phyloP scores from a whole-genome alignment of 345 rosid species.

The Dovyalis caffra region DNA sequence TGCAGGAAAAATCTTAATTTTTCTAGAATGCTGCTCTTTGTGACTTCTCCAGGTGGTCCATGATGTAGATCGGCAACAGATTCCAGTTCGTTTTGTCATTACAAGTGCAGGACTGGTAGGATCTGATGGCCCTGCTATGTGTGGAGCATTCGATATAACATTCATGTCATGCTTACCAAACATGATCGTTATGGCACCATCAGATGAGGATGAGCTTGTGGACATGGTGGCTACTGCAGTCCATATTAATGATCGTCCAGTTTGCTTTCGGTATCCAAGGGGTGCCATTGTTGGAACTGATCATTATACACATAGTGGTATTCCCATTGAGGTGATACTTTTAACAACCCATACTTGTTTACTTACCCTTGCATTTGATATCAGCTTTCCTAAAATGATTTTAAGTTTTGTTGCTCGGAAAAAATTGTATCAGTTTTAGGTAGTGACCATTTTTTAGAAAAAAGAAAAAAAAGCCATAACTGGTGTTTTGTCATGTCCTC shows the following conservation, averaged over 20 bases:
- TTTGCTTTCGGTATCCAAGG: conserved; percentile 89
- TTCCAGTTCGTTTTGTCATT: conserved; percentile 85
- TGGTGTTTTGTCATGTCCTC: neutral
- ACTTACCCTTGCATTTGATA: conserved; percentile 2
- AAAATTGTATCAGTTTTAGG: neutral
- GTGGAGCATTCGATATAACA: conserved; percentile 88
- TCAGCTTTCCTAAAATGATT: neutral
- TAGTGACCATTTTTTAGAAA: no score
- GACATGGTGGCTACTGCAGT: conserved; percentile 92
- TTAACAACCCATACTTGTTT: neutral
- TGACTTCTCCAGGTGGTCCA: conserved; percentile 60
- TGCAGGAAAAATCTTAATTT: conserved; percentile 7
- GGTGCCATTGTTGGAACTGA: conserved; percentile 58
- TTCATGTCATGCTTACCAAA: conserved; percentile 95
- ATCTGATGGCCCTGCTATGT: conserved; percentile 76
- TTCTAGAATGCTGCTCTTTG: neutral
- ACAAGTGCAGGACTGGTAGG: conserved; percentile 93
- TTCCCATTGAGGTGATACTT: conserved; percentile 67
- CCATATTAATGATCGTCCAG: conserved; percentile 62
- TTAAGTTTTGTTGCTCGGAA: neutral
- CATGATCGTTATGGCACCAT: conserved; percentile 97
- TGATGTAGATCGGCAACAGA: conserved; percentile 86
- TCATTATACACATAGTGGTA: conserved; percentile 45
- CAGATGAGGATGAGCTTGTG: conserved; percentile 79
- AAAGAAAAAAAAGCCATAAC: neutral